These are phyloP conservation scores for Arthrobotrys pseudoclavata DNA, from an alignment of 2,329 filamentous ascomycete genomes.

Conservation along the genomic window DNA sequence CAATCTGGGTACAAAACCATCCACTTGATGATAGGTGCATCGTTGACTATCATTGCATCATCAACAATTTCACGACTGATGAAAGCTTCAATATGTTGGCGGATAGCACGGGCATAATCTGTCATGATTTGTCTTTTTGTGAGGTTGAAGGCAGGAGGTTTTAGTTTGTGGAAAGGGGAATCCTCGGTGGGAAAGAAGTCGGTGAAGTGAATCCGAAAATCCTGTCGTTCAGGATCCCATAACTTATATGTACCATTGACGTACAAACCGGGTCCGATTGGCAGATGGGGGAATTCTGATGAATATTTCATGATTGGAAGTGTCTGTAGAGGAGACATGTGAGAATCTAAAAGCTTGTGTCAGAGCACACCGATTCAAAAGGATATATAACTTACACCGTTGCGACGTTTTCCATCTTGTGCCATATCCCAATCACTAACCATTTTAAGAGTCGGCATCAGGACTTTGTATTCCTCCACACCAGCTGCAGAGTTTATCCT, in stretches of 20 bases:
- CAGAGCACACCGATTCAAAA: neutral
- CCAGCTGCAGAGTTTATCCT: neutral
- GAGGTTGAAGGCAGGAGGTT: conserved; percentile 32
- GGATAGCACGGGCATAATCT: conserved; percentile 28
- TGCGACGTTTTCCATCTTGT: too few species aligned
- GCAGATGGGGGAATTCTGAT: conserved; percentile 31
- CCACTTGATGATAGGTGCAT: conserved; percentile 39
- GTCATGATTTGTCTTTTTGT: conserved; percentile 51
- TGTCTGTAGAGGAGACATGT: conserved; percentile 3
- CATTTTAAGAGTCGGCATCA: neutral
- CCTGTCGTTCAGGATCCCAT: conserved; percentile 30
- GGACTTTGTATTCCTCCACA: conserved; percentile 6
- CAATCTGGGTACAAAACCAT: conserved; percentile 46
- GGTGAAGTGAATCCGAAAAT: conserved; percentile 25
- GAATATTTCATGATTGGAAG: conserved; percentile 28
- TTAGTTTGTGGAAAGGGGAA: neutral
- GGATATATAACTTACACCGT: conserved; percentile 23
- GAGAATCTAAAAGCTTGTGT: neutral
- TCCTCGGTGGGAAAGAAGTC: conserved; percentile 37
- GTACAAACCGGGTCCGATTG: conserved; percentile 19
- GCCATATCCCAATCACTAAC: conserved; percentile 26
- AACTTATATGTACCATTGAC: neutral
- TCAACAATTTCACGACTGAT: conserved; percentile 36
- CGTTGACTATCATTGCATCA: conserved; percentile 46
- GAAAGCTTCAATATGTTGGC: conserved; percentile 37